These are phyloP conservation scores for Chalciporus chontae DNA, from an alignment of 768 basidiomycete genomes.

Conservation along the genomic window DNA sequence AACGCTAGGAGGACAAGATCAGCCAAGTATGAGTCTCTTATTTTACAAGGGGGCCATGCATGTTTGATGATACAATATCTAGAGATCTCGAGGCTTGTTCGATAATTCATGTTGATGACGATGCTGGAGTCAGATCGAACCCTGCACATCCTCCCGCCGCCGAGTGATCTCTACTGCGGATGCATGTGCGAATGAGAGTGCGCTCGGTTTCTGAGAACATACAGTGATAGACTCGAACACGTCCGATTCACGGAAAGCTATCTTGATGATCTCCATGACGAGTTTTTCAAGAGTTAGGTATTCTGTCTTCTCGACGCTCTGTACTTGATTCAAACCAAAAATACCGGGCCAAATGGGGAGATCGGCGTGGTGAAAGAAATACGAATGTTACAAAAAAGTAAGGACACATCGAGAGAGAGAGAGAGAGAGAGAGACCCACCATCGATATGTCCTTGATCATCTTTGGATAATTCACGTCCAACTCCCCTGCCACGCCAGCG, in stretches of 20 bases:
- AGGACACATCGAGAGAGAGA: neutral
- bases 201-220: constrained; percentile 65
- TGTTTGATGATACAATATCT: too few relatives aligned
- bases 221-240: constrained; percentile 45
- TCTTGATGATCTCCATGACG: constrained; percentile 44
- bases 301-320: constrained; percentile 12
- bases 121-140: too few relatives aligned
- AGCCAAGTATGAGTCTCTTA: too few relatives aligned
- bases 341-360: neutral
- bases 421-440: constrained; percentile 7
- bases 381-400: too few relatives aligned
- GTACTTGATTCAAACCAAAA: neutral
- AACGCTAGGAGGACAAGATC: too few relatives aligned
- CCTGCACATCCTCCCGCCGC: constrained; percentile 3
- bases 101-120: too few relatives aligned
- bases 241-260: constrained; percentile 60
- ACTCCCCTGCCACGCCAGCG: constrained; percentile 3
- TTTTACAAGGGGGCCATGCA: too few relatives aligned
- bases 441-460: constrained; percentile 33
- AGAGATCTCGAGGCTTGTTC: too few relatives aligned
- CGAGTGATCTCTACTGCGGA: constrained; percentile 64
- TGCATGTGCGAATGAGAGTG: constrained; percentile 61
- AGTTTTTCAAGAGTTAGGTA: constrained; percentile 23
- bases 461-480: constrained; percentile 34
- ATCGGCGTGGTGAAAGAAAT: neutral